Base-by-base conservation (phyloP, 2,329 filamentous ascomycete species). In the Lasiodiplodia gonubiensis region DNA sequence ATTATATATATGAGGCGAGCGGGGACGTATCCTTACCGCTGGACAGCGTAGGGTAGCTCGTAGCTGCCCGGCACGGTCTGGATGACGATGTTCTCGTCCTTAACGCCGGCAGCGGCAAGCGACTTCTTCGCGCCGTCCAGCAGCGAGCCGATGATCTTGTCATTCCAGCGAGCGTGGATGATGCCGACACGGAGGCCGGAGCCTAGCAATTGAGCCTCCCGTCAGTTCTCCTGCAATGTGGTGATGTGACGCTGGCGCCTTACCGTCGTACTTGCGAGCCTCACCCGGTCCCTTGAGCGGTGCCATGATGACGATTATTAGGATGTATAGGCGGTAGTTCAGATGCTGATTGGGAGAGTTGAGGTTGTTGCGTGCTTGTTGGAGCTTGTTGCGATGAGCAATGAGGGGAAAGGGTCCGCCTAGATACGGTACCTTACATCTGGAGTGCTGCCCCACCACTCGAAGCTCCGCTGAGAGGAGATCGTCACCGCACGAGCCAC, bases 101-200 rank as follows among this genome's bases (percentile, higher is more conserved):
- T 89, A 67, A 99, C 94, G 66, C 95, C 95, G 64, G 90, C 88
- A 52, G 87, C 87, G 39, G 90, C 82, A 67, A 99, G 89, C 76
- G 90, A 90, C 73, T 90, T 90, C 80, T 90, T 92, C 54, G 92
- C 88, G 71, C 95, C 95, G 64, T 86, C 84, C 69, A 99, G 86
- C 67, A 99, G 89, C 64, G 93, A 89, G 68, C 92, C 89, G 80
- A 98, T 97, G 78, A 99, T 92, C 72, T 86, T 86, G 71, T 86
- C 86, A 83, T 99, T 99, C 95, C 95, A 99, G 75, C 95, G 90
- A 68, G 94, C 94, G 82, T 98, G 95, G 68, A 99, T 88, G 77
- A 99, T 98, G 77, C 92, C 94, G 77, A 99, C 90, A 77, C 95
- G 92, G 71, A 99, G 88, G 75, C 84, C 85, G 11, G 81, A 81